Conservation (phyloP, 2,329 filamentous ascomycete genomes). For the Lachnellula occidentalis region DNA sequence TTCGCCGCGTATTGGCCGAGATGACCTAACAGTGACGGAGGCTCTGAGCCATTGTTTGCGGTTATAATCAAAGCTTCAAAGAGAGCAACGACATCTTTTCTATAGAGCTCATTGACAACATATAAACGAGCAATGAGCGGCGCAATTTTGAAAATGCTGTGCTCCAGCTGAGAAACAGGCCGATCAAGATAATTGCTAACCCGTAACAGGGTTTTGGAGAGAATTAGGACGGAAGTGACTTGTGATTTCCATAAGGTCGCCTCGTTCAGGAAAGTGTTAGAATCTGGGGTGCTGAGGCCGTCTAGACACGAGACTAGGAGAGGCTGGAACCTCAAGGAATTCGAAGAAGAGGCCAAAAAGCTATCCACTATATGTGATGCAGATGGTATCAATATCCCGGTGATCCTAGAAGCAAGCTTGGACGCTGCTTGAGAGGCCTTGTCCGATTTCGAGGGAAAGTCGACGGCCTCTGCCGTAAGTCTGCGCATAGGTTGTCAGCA, state of each 20-base stretch:
- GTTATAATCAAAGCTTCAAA: constrained; percentile 69
- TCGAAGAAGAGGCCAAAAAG: constrained; percentile 66
- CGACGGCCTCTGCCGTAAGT: not conserved
- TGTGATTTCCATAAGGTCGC: constrained; percentile 54
- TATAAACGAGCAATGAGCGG: constrained; percentile 73
- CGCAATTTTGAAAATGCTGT: constrained; percentile 74
- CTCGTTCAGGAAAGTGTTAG: constrained; percentile 56
- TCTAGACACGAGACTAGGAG: constrained; percentile 65
- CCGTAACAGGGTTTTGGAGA: constrained; percentile 66
- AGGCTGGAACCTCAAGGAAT: constrained; percentile 70
- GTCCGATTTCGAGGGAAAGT: not conserved
- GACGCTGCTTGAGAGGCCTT: not conserved
- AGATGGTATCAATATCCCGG: constrained; percentile 54
- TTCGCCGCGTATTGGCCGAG: constrained; percentile 77
- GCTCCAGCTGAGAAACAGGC: constrained; percentile 62
- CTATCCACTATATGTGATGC: constrained; percentile 72
- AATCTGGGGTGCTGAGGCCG: constrained; percentile 52
- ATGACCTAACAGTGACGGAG: constrained; percentile 89
- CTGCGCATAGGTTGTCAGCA: not conserved
- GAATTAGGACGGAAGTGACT: constrained; percentile 56
- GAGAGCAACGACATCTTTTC: constrained; percentile 59
- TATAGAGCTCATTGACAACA: constrained; percentile 62
- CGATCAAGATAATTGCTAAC: constrained; percentile 59
- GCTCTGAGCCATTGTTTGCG: constrained; percentile 63
- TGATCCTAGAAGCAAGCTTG: constrained; percentile 16